These are phyloP conservation scores for Fistulina hepatica DNA, from an alignment of 1,284 basidiomycete species.

Conservation along the genomic window DNA sequence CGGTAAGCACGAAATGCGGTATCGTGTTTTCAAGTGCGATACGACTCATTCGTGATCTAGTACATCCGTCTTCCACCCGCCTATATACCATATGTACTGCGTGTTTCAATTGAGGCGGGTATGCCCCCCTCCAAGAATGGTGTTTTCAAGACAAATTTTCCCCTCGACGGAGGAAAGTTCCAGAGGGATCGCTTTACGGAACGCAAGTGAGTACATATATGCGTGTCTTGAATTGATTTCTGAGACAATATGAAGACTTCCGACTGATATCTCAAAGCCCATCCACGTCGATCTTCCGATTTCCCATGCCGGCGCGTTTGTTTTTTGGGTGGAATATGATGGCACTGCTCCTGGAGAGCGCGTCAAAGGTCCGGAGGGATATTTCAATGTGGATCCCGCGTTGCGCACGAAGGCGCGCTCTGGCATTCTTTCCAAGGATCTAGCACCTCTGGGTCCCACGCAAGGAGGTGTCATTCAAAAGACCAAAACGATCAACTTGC, in stretches of 20 bases:
- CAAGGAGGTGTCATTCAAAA: constrained; percentile 37
- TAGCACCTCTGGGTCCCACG: constrained; percentile 37
- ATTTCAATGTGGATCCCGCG: constrained; percentile 92
- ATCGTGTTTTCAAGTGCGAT: constrained; percentile 8
- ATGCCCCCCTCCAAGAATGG: constrained; percentile 82
- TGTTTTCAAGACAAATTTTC: constrained; percentile 89
- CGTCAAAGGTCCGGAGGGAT: constrained; percentile 74
- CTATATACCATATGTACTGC: constrained; percentile 77
- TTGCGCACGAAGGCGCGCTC: constrained; percentile 65
- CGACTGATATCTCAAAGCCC: constrained; percentile 74
- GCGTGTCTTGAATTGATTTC: constrained; percentile 8
- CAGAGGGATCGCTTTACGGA: constrained; percentile 67
- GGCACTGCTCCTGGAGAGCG: constrained; percentile 43
- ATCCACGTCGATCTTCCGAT: constrained; percentile 90
- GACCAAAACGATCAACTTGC: constrained; percentile 51
- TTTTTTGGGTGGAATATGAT: constrained; percentile 90
- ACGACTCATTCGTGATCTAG: constrained; percentile 36
- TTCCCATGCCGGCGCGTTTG: constrained; percentile 89
- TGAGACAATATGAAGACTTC: constrained; percentile 43
- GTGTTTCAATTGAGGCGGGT: constrained; percentile 83
- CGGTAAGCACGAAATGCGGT: constrained; percentile 37
- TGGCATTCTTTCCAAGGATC: constrained; percentile 53
- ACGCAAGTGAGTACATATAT: constrained; percentile 51
- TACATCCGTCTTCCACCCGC: constrained; percentile 92
- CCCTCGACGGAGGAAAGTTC: constrained; percentile 81